Base-by-base conservation (phyloP, 179 eudicot species). In the Nepenthes alata region DNA sequence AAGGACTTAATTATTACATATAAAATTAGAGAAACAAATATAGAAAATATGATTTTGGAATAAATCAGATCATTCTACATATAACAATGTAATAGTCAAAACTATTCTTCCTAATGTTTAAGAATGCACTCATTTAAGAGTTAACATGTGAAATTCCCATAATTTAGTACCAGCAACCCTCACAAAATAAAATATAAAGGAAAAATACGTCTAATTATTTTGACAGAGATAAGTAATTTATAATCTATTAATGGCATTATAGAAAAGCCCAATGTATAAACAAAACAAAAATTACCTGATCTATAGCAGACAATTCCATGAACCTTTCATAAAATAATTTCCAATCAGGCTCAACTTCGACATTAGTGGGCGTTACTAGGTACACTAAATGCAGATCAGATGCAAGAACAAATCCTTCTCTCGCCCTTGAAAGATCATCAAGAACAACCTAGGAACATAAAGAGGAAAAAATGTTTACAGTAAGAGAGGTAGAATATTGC, bases 311-410 rank as follows among this genome's bases (percentile, higher is more conserved):
- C 65, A 94, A 70, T 70, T 87, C 74, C 97, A 94, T 84, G 73
- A 91, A 94, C 72, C 95, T 84, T 79, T 84, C 96, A 75, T 94
- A 94, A 70, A 79, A 90, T 34, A 90, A 61, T 73, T 94, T 94
- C 99, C 99, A 94, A 62, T 94, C 96, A 11, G 99, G 99, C 76
- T 94, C 96, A 70, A 94, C 89, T 59, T 85, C 99, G 68, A 90
- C 99, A 83, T 90, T 94, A 60, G 78, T 87, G 56, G 99, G 99
- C 64, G 99, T 94, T 45, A 87, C 91, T 54, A 94, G 78, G 76
- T 90, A 90, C 53, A 94, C 99, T 72, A 94, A 70, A 81, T 94
- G 99, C 84, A 94, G 66, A 82, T 94, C 99, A 72, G 99, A 90
- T 67, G 99, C 95, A 48, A 94, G 83, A 75, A 94, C 94, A 80